A percentile compares a stretch with the other conserved stretches of the same genome.
phyloP scores from a whole-genome alignment of 192 early-diverging fungal genomes.

The Rhizophagus prolifer region DNA sequence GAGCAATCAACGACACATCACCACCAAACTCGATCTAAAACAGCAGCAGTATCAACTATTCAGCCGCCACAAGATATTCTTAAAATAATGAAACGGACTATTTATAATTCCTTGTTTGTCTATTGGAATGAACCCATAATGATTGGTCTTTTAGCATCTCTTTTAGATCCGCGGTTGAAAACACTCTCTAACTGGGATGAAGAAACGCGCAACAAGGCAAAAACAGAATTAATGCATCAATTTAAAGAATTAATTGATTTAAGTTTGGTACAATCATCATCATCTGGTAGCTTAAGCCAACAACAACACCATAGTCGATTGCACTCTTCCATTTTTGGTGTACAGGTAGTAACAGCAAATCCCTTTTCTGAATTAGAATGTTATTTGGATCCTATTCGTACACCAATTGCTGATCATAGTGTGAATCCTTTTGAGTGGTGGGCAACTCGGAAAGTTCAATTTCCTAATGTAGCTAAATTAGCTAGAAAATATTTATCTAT shows the following conservation, averaged over 20 bases:
- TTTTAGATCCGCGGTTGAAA: too few species aligned
- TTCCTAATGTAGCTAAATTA: background rate
- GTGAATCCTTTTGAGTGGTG: background rate
- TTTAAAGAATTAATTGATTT: background rate
- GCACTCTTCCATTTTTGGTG: too few species aligned
- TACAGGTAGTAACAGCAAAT: too few species aligned
- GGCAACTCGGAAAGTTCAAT: background rate
- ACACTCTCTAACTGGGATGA: too few species aligned
- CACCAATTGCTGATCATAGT: background rate
- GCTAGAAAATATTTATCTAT: conserved; percentile 6
- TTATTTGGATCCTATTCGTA: background rate
- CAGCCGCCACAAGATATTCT: background rate
- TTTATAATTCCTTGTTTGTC: background rate
- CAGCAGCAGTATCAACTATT: too few species aligned
- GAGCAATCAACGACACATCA: too few species aligned
- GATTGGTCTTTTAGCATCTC: too few species aligned
- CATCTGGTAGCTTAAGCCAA: too few species aligned
- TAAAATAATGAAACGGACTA: background rate
- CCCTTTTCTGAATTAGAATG: background rate
- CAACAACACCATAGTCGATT: too few species aligned
- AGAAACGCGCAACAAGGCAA: too few species aligned
- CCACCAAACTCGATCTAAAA: too few species aligned
- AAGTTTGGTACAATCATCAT: background rate
- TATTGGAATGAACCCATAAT: background rate
- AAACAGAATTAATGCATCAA: background rate